A percentile compares a stretch with the other conserved stretches of the same genome.
These are phyloP conservation scores for Zygosaccharomyces lentus DNA, from an alignment of 805 yeast species.

Conservation along the genomic window DNA sequence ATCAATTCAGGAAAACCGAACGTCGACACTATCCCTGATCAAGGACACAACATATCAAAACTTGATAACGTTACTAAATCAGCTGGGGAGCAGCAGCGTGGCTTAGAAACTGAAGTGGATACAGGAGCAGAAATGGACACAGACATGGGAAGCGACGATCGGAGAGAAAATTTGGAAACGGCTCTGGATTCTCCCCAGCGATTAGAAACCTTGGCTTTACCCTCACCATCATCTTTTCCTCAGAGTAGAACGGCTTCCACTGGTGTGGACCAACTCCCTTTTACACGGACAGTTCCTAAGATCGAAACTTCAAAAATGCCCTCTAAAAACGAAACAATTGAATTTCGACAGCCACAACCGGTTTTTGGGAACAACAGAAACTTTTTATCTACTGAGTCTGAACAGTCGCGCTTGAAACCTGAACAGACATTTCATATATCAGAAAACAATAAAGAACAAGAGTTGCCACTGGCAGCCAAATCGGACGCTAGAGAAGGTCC, in stretches of 20 bases:
- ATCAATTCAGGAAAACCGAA: slow-evolving; percentile 39
- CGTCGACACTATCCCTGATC: slow-evolving; percentile 14
- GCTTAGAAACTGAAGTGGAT: background rate
- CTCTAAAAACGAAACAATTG: background rate
- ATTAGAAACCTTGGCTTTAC: background rate
- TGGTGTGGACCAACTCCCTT: background rate
- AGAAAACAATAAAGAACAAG: background rate
- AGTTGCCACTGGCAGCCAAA: background rate
- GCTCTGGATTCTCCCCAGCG: too few species aligned
- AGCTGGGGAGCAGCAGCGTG: slow-evolving; percentile 1
- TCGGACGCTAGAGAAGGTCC: slow-evolving; percentile 11
- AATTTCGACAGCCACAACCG: background rate
- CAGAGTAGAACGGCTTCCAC: background rate
- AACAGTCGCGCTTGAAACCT: background rate
- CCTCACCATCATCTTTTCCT: background rate
- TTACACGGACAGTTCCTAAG: background rate
- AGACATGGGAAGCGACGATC: background rate
- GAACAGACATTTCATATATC: background rate
- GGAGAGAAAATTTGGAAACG: background rate
- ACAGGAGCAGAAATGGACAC: background rate
- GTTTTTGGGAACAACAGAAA: too few species aligned
- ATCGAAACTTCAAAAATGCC: background rate
- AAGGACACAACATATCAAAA: background rate
- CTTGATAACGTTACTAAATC: slow-evolving; percentile 6
- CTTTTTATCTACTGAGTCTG: background rate